These are phyloP conservation scores for Przewalskia tangutica DNA, from an alignment of 257 asterid species.

Conservation along the genomic window DNA sequence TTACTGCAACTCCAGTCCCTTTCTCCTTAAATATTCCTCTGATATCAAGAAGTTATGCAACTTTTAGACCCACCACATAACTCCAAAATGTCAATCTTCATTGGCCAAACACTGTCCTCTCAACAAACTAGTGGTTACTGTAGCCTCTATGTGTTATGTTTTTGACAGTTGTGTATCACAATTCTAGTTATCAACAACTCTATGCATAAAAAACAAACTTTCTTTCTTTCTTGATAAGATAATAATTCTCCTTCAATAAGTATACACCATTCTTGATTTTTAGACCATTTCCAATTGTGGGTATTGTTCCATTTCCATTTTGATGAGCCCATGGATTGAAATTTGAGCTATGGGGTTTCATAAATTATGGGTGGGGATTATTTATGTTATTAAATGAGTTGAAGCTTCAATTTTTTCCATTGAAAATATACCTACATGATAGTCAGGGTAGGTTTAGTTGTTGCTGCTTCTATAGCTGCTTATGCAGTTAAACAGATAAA, in stretches of 20 bases:
- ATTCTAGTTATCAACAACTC: conserved; percentile 27
- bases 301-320: background rate
- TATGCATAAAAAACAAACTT: conserved; percentile 10
- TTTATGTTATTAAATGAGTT: conserved; percentile 38
- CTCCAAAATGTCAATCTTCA: conserved; percentile 33
- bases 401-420: conserved; percentile 19
- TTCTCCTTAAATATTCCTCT: conserved; percentile 4
- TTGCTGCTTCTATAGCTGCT: conserved; percentile 96
- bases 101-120: conserved; percentile 63
- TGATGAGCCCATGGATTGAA: conserved; percentile 27
- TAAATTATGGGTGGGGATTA: conserved; percentile 20
- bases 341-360: conserved; percentile 38
- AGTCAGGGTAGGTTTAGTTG: conserved; percentile 72
- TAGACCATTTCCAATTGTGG: conserved; percentile 3
- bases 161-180: conserved; percentile 12
- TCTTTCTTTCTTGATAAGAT: conserved; percentile 18
- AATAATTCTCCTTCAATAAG: conserved; percentile 18
- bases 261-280: background rate
- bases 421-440: conserved; percentile 53
- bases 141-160: conserved; percentile 24
- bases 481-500: conserved; percentile 62
- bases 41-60: background rate
- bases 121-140: conserved; percentile 59
- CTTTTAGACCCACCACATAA: background rate
- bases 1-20: conserved; percentile 18